These are phyloP conservation scores for Elsinoe fawcettii DNA, from an alignment of 2,329 filamentous ascomycete genomes.

Conservation along the genomic window DNA sequence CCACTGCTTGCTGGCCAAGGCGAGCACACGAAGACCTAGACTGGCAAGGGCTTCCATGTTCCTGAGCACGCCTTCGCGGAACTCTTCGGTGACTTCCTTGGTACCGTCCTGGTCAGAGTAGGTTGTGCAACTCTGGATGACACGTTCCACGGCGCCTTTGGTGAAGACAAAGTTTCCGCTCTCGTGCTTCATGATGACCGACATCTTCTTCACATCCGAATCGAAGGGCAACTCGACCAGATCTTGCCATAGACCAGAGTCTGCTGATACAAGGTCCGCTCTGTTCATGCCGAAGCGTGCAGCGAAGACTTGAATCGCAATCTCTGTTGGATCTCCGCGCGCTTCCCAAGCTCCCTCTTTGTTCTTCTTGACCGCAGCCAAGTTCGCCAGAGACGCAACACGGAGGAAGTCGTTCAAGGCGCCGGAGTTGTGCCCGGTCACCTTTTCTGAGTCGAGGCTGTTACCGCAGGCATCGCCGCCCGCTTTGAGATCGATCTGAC, in stretches of 20 bases:
- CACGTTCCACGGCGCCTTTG: slow-evolving; percentile 62
- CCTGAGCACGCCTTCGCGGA: slow-evolving; percentile 44
- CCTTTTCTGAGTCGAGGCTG: background rate
- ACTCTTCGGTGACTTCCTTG: slow-evolving; percentile 39
- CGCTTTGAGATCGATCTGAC: background rate
- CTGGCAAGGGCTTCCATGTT: slow-evolving; percentile 61
- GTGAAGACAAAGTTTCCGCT: slow-evolving; percentile 45
- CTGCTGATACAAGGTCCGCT: slow-evolving; percentile 43
- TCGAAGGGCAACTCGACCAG: slow-evolving; percentile 66
- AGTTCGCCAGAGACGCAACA: slow-evolving; percentile 57
- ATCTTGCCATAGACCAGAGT: slow-evolving; percentile 48
- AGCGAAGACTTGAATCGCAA: slow-evolving; percentile 67
- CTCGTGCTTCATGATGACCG: slow-evolving; percentile 53
- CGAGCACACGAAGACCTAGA: slow-evolving; percentile 61
- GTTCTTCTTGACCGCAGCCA: slow-evolving; percentile 53
- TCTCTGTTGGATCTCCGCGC: slow-evolving; percentile 62
- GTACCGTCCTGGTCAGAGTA: slow-evolving; percentile 30
- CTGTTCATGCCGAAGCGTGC: slow-evolving; percentile 57
- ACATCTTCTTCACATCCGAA: slow-evolving; percentile 69
- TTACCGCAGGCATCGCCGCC: background rate
- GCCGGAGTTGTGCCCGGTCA: background rate
- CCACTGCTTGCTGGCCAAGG: slow-evolving; percentile 44
- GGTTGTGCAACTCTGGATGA: slow-evolving; percentile 53
- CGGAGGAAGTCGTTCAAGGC: slow-evolving; percentile 43
- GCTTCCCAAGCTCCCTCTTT: slow-evolving; percentile 52